Evolutionary conservation across 768 basidiomycete genomes (phyloP).

Genomic region (Russula sp.): DNA sequence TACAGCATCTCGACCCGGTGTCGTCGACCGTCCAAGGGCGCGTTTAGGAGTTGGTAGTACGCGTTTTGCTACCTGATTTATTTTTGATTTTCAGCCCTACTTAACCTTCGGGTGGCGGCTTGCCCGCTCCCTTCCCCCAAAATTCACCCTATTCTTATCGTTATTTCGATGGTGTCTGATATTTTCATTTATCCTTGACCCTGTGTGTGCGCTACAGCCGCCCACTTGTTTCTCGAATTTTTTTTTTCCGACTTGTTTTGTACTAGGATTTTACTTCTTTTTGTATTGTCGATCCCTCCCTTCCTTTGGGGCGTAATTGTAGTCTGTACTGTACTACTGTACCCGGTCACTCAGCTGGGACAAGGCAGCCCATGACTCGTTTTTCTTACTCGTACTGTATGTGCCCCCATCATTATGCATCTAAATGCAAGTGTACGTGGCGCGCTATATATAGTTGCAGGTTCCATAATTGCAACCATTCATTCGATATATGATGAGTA

Average conservation of each 20-base stretch:
- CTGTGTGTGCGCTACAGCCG: background rate
- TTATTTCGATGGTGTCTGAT: constrained; percentile 6
- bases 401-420: background rate
- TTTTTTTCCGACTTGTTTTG: constrained; percentile 13
- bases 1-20: constrained; percentile 23
- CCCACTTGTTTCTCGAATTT: background rate
- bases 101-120: background rate
- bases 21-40: constrained; percentile 58
- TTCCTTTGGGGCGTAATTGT: background rate
- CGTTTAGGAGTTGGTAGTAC: constrained; percentile 56
- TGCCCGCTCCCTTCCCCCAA: background rate
- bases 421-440: background rate
- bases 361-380: background rate
- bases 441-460: background rate
- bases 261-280: background rate
- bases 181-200: background rate
- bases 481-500: too few species aligned
- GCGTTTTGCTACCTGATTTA: constrained; percentile 47
- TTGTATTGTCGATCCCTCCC: background rate
- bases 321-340: constrained; percentile 2
- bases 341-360: background rate
- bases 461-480: too few species aligned
- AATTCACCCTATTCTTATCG: constrained; percentile 14
- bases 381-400: background rate
- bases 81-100: background rate